Evolutionary conservation across 805 yeast species (phyloP).

Genomic region (Cyberlindnera nakhonratchasimensis): DNA sequence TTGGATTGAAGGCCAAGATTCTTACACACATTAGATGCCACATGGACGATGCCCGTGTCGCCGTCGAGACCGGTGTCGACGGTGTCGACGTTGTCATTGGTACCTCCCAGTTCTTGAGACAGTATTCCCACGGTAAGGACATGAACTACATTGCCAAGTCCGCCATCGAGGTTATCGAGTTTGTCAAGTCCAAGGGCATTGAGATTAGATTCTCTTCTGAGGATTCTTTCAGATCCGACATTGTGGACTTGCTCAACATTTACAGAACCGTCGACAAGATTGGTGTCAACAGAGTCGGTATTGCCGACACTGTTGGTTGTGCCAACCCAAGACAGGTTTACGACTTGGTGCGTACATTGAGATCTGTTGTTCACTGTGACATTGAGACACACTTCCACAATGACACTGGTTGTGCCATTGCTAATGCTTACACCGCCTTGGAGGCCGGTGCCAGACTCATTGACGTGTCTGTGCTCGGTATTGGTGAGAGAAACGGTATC

Average conservation of each 20-base stretch:
- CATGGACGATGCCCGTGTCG: constrained; percentile 97
- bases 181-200: constrained; percentile 93
- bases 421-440: constrained; percentile 95
- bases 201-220: constrained; percentile 96
- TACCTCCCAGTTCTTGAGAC: constrained; percentile 90
- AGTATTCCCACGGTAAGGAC: constrained; percentile 96
- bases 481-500: constrained; percentile 98
- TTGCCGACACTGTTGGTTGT: constrained; percentile 98
- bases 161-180: constrained; percentile 96
- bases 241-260: constrained; percentile 91
- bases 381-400: constrained; percentile 98
- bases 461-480: constrained; percentile 94
- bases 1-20: constrained; percentile 93
- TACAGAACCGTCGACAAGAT: constrained; percentile 95
- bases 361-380: constrained; percentile 91
- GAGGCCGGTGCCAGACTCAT: constrained; percentile 96
- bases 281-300: constrained; percentile 98
- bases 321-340: constrained; percentile 99
- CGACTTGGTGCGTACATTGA: constrained; percentile 90
- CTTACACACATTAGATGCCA: constrained; percentile 97
- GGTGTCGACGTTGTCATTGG: constrained; percentile 99
- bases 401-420: constrained; percentile 98
- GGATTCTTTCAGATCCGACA: constrained; percentile 95
- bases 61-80: constrained; percentile 97
- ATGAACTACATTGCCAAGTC: constrained; percentile 96